phyloP scores from a whole-genome alignment of 1,284 basidiomycete species.

The Hypsizygus ulmarius region DNA sequence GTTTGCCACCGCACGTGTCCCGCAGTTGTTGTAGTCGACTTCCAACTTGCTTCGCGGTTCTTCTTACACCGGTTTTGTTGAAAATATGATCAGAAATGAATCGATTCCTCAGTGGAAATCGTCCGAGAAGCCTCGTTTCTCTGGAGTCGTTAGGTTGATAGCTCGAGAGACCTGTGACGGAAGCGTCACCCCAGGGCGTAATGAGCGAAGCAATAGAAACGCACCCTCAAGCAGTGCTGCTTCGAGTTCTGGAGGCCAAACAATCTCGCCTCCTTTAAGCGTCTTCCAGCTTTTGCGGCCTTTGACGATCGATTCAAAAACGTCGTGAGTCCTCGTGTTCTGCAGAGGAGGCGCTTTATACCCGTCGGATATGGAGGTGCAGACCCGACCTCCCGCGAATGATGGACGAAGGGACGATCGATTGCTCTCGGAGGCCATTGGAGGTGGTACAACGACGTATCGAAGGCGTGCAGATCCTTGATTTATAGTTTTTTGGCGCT shows the following conservation, averaged over 20 bases:
- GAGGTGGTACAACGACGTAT: constrained; percentile 20
- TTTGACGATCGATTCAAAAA: constrained; percentile 63
- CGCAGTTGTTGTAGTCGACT: constrained; percentile 70
- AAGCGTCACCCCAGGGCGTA: constrained; percentile 5
- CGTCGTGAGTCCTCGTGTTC: constrained; percentile 41
- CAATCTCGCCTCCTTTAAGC: constrained; percentile 63
- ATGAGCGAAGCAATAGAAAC: constrained; percentile 9
- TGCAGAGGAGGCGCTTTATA: constrained; percentile 26
- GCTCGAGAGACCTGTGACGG: constrained; percentile 51
- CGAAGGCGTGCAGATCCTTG: constrained; percentile 11
- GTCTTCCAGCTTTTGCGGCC: constrained; percentile 75
- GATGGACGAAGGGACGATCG: constrained; percentile 17
- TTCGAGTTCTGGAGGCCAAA: constrained; percentile 76
- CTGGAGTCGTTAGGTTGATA: constrained; percentile 68
- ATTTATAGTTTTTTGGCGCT: constrained; percentile 30
- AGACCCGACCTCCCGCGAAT: constrained; percentile 18
- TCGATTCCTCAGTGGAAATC: constrained; percentile 71
- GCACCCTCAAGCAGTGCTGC: constrained; percentile 70
- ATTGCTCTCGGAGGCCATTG: constrained; percentile 18
- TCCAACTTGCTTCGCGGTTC: constrained; percentile 71
- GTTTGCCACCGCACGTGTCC: constrained; percentile 63
- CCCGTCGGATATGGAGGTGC: constrained; percentile 18
- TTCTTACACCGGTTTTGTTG: constrained; percentile 56
- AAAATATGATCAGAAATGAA: constrained; percentile 72
- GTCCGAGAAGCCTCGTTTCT: constrained; percentile 64